These are phyloP conservation scores for Esteya vermicola DNA, from an alignment of 2,329 filamentous ascomycete genomes.

Conservation along the genomic window DNA sequence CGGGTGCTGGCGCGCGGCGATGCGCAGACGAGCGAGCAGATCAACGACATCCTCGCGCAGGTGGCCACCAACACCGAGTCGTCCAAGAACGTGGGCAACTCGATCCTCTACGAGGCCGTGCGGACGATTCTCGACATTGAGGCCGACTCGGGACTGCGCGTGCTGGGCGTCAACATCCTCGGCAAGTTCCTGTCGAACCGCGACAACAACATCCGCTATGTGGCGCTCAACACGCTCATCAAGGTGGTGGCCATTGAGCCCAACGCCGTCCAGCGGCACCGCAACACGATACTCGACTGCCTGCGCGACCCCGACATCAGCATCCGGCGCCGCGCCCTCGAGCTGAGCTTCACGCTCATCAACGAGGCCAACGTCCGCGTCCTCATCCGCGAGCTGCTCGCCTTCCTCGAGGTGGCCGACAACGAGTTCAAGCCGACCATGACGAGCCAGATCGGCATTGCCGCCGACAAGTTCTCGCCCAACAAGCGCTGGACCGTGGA, in stretches of 20 bases:
- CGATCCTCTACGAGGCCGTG: conserved; percentile 93
- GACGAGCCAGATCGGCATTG: conserved; percentile 96
- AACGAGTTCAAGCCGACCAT: conserved; percentile 98
- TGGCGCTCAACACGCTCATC: conserved; percentile 91
- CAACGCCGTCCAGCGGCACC: conserved; percentile 90
- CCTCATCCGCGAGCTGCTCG: conserved; percentile 79
- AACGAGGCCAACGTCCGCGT: conserved; percentile 94
- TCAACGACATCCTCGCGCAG: conserved; percentile 95
- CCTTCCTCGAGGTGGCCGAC: conserved; percentile 92
- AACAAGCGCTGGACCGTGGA: conserved; percentile 99
- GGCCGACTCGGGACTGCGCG: conserved; percentile 84
- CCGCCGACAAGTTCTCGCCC: conserved; percentile 87
- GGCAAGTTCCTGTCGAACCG: conserved; percentile 94
- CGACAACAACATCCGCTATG: conserved; percentile 98
- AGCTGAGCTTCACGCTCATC: conserved; percentile 95
- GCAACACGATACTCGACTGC: conserved; percentile 95
- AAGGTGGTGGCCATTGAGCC: conserved; percentile 97
- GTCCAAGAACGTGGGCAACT: conserved; percentile 96
- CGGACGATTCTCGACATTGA: conserved; percentile 96
- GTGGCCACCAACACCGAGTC: conserved; percentile 97
- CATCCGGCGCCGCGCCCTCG: conserved; percentile 85
- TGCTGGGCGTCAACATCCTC: conserved; percentile 93
- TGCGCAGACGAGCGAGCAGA: conserved; percentile 78
- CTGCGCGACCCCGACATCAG: conserved; percentile 95
- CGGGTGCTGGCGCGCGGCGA: conserved; percentile 81